Evolutionary conservation across 208 protist genomes (phyloP).

Genomic region (Crithidia expoeki): DNA sequence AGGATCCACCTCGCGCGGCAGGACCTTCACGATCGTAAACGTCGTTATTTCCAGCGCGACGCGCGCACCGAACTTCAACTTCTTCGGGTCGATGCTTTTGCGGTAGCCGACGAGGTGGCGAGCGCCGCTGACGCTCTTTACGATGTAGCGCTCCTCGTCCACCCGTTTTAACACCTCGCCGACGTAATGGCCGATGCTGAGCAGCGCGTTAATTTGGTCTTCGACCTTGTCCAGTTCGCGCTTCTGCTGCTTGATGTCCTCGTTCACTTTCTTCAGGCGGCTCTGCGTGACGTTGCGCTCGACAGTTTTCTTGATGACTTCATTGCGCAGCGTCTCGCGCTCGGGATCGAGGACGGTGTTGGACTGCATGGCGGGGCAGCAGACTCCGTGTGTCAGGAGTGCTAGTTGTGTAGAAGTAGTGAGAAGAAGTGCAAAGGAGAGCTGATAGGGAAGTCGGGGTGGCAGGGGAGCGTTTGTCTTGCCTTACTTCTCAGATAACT

Average conservation of each 20-base stretch:
- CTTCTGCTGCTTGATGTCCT: constrained; percentile 73
- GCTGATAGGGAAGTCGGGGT: too few relatives aligned
- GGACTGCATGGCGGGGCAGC: constrained; percentile 53
- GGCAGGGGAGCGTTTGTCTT: too few relatives aligned
- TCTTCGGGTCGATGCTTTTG: constrained; percentile 93
- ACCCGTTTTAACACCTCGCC: constrained; percentile 98
- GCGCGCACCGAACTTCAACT: constrained; percentile 95
- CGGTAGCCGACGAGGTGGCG: constrained; percentile 99
- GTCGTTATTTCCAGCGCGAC: constrained; percentile 99
- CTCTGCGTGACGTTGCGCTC: constrained; percentile 65
- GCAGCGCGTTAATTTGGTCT: constrained; percentile 98
- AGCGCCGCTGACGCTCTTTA: constrained; percentile 98
- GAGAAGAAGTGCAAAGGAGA: too few relatives aligned
- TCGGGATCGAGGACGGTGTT: constrained; percentile 55
- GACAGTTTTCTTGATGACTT: constrained; percentile 62
- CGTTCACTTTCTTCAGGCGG: constrained; percentile 46
- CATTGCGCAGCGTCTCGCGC: constrained; percentile 54
- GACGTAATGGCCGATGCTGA: constrained; percentile 99
- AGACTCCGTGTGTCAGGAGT: too few relatives aligned
- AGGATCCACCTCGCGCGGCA: constrained; percentile 99
- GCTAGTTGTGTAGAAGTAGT: too few relatives aligned
- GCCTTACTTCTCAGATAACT: too few relatives aligned
- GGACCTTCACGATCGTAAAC: constrained; percentile 98
- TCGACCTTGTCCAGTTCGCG: constrained; percentile 95
- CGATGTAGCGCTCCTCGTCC: constrained; percentile 96